These are phyloP conservation scores for Phytophthora tubulina DNA, from an alignment of 352 stramenopile species.

Conservation along the genomic window DNA sequence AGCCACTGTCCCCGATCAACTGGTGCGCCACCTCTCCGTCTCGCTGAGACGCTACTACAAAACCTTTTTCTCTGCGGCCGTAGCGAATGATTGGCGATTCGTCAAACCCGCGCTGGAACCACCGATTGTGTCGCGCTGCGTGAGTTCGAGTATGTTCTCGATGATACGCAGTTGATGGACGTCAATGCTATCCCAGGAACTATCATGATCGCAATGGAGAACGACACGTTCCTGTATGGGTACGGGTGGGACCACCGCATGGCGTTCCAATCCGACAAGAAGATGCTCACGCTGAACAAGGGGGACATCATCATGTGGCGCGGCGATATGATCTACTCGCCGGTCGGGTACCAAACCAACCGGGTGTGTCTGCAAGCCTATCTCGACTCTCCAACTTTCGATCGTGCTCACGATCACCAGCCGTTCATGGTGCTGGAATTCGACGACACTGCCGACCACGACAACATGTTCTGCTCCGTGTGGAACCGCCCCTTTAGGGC, in stretches of 20 bases:
- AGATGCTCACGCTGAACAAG: constrained; percentile 1
- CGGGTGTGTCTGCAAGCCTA: constrained; percentile 7
- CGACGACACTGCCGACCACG: not conserved
- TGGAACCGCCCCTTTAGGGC: not conserved
- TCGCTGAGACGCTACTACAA: too few relatives aligned
- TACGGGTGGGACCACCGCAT: constrained; percentile 7
- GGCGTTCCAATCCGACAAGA: not conserved
- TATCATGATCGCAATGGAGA: not conserved
- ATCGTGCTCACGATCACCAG: not conserved
- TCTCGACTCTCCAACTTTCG: not conserved
- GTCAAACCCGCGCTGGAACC: not conserved
- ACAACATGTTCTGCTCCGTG: constrained; percentile 1
- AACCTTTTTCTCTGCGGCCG: too few relatives aligned
- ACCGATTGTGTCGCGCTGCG: not conserved
- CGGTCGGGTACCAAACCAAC: not conserved
- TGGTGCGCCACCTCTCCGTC: too few relatives aligned
- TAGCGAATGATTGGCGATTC: constrained; percentile 5
- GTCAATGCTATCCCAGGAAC: not conserved
- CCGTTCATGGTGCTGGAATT: not conserved
- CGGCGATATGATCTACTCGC: constrained; percentile 8
- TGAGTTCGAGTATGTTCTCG: not conserved
- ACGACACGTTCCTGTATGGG: constrained; percentile 3
- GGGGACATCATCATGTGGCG: constrained; percentile 3
- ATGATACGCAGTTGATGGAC: not conserved
- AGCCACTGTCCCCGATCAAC: too few relatives aligned